Percentiles rank a stretch among this genome's conserved stretches.
phyloP scores from a whole-genome alignment of 495 filamentous ascomycete genomes.

The Penicillium chermesinum region DNA sequence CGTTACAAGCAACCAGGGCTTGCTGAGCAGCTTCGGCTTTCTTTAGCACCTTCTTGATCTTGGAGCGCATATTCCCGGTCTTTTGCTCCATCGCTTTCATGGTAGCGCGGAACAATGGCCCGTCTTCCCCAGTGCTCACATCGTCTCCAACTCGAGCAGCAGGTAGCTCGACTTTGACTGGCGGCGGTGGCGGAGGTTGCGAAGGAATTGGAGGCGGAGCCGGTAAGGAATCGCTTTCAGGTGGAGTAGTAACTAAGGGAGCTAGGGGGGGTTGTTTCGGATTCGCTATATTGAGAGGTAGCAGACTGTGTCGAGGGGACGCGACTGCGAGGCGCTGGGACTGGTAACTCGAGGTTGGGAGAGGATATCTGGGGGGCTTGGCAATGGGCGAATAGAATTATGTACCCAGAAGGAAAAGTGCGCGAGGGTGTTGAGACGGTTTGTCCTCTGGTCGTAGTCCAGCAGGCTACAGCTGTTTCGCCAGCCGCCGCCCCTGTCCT shows the following conservation, averaged over 20 bases:
- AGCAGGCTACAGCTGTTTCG: slow-evolving; percentile 93
- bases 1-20: slow-evolving; percentile 78
- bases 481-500: slow-evolving; percentile 90
- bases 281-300: slow-evolving; percentile 69
- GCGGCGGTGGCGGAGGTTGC: slow-evolving; percentile 39
- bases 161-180: slow-evolving; percentile 80
- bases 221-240: slow-evolving; percentile 41
- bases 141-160: slow-evolving; percentile 85
- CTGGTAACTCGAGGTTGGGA: slow-evolving; percentile 62
- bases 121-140: slow-evolving; percentile 82
- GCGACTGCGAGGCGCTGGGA: slow-evolving; percentile 66
- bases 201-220: slow-evolving; percentile 38
- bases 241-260: slow-evolving; percentile 61
- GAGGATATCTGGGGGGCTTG: slow-evolving; percentile 49
- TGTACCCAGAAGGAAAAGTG: slow-evolving; percentile 94
- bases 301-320: slow-evolving; percentile 77
- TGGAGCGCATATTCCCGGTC: slow-evolving; percentile 84
- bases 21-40: slow-evolving; percentile 80
- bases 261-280: slow-evolving; percentile 48
- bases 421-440: slow-evolving; percentile 80
- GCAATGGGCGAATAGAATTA: slow-evolving; percentile 46
- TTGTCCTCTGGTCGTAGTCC: slow-evolving; percentile 91
- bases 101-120: slow-evolving; percentile 90
- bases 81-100: slow-evolving; percentile 97
- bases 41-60: slow-evolving; percentile 94